phyloP scores from a whole-genome alignment of 805 yeast species.

The Kuraishia cidri region DNA sequence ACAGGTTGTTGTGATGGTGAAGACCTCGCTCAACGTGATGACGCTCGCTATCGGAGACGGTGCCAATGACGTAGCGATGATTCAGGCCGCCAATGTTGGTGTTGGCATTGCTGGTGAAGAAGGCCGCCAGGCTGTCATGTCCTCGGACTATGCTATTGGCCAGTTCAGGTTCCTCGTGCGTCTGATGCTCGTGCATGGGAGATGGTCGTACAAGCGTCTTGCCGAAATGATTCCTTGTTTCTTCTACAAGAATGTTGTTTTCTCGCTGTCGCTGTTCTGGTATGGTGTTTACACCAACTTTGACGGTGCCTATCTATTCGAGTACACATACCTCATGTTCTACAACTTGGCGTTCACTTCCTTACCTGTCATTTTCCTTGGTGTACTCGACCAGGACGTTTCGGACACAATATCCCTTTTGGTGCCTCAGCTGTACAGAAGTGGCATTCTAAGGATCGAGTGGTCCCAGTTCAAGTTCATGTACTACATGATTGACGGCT shows the following conservation, averaged over 20 bases:
- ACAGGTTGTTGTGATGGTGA: slow-evolving; percentile 59
- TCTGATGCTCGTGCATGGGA: slow-evolving; percentile 68
- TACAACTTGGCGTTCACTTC: slow-evolving; percentile 79
- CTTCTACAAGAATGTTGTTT: slow-evolving; percentile 69
- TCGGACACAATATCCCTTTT: slow-evolving; percentile 52
- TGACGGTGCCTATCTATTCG: slow-evolving; percentile 72
- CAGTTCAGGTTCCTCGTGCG: slow-evolving; percentile 65
- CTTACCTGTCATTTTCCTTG: slow-evolving; percentile 66
- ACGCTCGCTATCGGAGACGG: slow-evolving; percentile 83
- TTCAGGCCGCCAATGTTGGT: slow-evolving; percentile 79
- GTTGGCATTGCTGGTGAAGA: slow-evolving; percentile 85
- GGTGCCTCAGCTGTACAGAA: slow-evolving; percentile 62
- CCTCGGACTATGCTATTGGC: slow-evolving; percentile 76
- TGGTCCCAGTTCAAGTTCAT: slow-evolving; percentile 55
- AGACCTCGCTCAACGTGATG: slow-evolving; percentile 57
- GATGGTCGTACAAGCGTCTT: slow-evolving; percentile 71
- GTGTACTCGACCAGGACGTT: slow-evolving; percentile 71
- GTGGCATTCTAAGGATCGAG: slow-evolving; percentile 56
- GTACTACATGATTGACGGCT: slow-evolving; percentile 59
- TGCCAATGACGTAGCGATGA: slow-evolving; percentile 84
- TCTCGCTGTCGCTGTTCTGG: slow-evolving; percentile 72
- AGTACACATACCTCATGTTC: slow-evolving; percentile 70
- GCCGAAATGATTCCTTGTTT: slow-evolving; percentile 75
- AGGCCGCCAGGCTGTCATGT: slow-evolving; percentile 83
- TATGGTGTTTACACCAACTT: slow-evolving; percentile 59